A percentile compares a stretch with the other conserved stretches of the same genome.
Evolutionary conservation across 768 basidiomycete species (phyloP).

Genomic region (Hericium coralloides): DNA sequence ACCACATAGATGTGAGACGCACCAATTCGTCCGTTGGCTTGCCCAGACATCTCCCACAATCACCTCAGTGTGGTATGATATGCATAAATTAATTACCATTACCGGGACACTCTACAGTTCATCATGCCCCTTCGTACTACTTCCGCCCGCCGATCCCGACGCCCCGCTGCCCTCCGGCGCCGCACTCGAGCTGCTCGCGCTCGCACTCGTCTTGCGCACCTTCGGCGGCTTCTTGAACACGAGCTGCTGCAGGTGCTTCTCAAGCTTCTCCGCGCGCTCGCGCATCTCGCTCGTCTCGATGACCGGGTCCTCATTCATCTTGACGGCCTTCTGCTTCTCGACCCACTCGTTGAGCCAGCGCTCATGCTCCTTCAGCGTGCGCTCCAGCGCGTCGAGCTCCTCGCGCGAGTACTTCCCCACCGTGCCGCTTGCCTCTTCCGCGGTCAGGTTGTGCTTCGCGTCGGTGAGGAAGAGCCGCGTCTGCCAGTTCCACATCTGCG

Average conservation of each 20-base stretch:
- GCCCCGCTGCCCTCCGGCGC: constrained; percentile 2
- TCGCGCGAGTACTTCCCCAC: constrained; percentile 77
- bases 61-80: too few species aligned
- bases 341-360: constrained; percentile 76
- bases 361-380: constrained; percentile 69
- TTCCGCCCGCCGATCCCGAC: constrained; percentile 7
- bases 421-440: constrained; percentile 46
- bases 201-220: constrained; percentile 37
- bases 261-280: constrained; percentile 70
- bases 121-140: constrained; percentile 10
- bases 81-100: too few species aligned
- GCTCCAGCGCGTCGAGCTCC: constrained; percentile 79
- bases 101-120: constrained; percentile 14
- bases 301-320: constrained; percentile 76
- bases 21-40: too few species aligned
- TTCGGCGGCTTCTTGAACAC: constrained; percentile 64
- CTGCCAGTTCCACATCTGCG: constrained; percentile 84
- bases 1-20: too few species aligned
- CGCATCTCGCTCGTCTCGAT: constrained; percentile 82
- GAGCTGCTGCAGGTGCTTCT: constrained; percentile 62
- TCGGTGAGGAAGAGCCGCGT: constrained; percentile 80
- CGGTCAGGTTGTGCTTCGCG: constrained; percentile 66
- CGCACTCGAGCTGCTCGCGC: constrained; percentile 21
- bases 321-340: constrained; percentile 70
- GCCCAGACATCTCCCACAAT: too few species aligned